Conservation (phyloP, 345 rosid species). For the Capsella bursapastoris region DNA sequence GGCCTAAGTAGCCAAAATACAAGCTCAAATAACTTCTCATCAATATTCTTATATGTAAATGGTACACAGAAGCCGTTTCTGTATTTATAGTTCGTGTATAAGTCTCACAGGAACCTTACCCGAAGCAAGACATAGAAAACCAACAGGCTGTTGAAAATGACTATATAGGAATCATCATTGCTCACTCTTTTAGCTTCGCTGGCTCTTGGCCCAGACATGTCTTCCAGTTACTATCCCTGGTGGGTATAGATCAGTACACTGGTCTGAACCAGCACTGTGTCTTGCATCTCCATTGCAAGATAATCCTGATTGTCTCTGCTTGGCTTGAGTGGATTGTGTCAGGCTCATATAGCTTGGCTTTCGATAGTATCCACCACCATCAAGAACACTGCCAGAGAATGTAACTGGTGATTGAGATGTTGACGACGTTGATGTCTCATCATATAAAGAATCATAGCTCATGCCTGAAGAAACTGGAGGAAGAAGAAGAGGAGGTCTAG, state of each 20-base stretch:
- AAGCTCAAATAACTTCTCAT: conserved; percentile 17
- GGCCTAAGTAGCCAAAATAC: conserved; percentile 43
- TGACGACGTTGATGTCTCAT: conserved; percentile 64
- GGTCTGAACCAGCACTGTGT: conserved; percentile 55
- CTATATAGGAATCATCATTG: conserved; percentile 2
- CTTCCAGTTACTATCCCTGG: conserved; percentile 46
- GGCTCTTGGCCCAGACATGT: conserved; percentile 39
- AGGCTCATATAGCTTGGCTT: conserved; percentile 84
- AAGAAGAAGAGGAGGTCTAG: conserved; percentile 56
- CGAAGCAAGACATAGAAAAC: conserved; percentile 29
- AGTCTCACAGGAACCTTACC: conserved; percentile 41
- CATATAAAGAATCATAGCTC: conserved; percentile 61
- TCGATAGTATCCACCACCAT: conserved; percentile 49
- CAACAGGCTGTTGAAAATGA: conserved; percentile 43
- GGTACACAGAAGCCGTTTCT: conserved; percentile 37
- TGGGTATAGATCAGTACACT: conserved; percentile 62
- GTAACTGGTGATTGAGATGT: conserved; percentile 57
- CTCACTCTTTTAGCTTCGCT: conserved; percentile 30
- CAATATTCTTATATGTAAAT: conserved; percentile 29
- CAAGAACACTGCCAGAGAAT: conserved; percentile 43
- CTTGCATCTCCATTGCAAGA: conserved; percentile 54
- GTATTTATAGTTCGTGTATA: conserved; percentile 35
- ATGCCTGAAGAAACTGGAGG: conserved; percentile 49
- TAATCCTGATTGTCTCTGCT: conserved; percentile 54
- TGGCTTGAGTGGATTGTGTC: conserved; percentile 79